These are phyloP conservation scores for Penicillium olsonii DNA, from an alignment of 2,329 filamentous ascomycete genomes.

Conservation along the genomic window DNA sequence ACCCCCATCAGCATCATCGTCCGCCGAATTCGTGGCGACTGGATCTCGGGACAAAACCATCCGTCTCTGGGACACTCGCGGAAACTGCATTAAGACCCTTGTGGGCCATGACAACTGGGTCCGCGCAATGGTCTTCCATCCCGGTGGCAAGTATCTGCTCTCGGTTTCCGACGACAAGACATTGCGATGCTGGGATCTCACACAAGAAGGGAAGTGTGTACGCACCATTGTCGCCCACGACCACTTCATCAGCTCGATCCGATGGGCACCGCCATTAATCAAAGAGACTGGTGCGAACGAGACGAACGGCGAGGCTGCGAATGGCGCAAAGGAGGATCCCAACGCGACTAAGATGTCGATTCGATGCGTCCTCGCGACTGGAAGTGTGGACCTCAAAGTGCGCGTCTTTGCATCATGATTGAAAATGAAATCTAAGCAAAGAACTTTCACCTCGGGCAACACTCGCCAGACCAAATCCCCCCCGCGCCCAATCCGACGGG, in stretches of 20 bases:
- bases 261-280: constrained; percentile 68
- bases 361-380: constrained; percentile 82
- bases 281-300: constrained; percentile 21
- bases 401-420: constrained; percentile 45
- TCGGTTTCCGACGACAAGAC: constrained; percentile 89
- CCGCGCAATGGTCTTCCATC: constrained; percentile 81
- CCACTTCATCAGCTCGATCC: constrained; percentile 81
- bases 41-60: constrained; percentile 90
- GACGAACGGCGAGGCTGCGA: constrained; percentile 19
- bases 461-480: background rate
- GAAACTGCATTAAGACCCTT: constrained; percentile 80
- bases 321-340: constrained; percentile 32
- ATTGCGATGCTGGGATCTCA: constrained; percentile 88
- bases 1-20: constrained; percentile 69
- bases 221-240: constrained; percentile 75
- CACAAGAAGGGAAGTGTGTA: constrained; percentile 86
- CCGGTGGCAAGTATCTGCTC: constrained; percentile 85
- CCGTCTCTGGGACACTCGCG: constrained; percentile 82
- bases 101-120: constrained; percentile 95
- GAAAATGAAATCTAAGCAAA: background rate
- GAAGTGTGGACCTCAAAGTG: constrained; percentile 69
- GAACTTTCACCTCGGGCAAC: background rate
- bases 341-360: constrained; percentile 54
- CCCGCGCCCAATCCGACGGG: constrained; percentile 4
- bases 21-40: constrained; percentile 86